These are phyloP conservation scores for Corinectria fuckeliana DNA, from an alignment of 2,329 filamentous ascomycete genomes.

Conservation along the genomic window DNA sequence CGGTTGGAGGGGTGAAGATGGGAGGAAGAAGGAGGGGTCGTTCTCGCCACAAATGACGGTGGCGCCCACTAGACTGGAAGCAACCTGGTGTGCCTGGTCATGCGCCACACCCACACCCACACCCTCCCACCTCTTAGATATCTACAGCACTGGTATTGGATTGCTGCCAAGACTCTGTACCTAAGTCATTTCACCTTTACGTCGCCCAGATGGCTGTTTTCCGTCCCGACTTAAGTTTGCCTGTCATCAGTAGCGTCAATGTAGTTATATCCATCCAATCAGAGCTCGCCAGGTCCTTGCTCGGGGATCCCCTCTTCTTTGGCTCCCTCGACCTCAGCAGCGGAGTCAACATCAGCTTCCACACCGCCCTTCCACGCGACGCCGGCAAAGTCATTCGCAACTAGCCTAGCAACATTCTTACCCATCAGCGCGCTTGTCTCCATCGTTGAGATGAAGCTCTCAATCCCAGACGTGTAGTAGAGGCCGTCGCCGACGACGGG, in stretches of 20 bases:
- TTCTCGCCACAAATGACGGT: constrained; percentile 27
- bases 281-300: background rate
- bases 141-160: no score
- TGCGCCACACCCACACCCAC: constrained; percentile 4
- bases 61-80: background rate
- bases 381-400: constrained; percentile 64
- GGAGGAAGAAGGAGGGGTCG: constrained; percentile 3
- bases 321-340: constrained; percentile 7
- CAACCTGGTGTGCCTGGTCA: background rate
- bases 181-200: no score
- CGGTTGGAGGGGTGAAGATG: constrained; percentile 37
- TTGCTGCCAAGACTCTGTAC: no score
- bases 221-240: no score
- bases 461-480: constrained; percentile 79
- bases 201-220: no score
- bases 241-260: background rate
- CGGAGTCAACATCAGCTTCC: background rate
- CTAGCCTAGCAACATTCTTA: constrained; percentile 77
- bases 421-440: constrained; percentile 94
- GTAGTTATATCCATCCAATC: background rate
- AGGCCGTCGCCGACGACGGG: constrained; percentile 70
- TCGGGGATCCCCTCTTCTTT: background rate
- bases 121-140: background rate
- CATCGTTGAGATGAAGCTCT: constrained; percentile 97
- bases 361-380: constrained; percentile 23